Percentiles rank a stretch among this genome's conserved stretches.
These are phyloP conservation scores for Dothistroma septosporum DNA, from an alignment of 2,329 filamentous ascomycete species.

Conservation along the genomic window DNA sequence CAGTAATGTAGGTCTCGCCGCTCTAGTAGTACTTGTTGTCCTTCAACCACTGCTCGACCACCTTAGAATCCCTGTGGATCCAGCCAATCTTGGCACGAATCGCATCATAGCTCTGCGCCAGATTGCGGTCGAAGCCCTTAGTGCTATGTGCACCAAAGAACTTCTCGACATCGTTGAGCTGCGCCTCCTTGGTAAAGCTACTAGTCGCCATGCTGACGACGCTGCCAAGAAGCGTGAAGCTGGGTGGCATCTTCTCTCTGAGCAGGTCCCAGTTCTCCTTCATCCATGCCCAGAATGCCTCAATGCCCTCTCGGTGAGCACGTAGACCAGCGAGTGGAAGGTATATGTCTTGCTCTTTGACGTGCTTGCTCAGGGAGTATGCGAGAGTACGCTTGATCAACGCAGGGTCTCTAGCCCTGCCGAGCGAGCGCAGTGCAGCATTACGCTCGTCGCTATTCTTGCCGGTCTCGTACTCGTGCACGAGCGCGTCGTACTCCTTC, in stretches of 20 bases:
- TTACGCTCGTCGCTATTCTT: slow-evolving; percentile 85
- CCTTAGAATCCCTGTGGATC: slow-evolving; percentile 69
- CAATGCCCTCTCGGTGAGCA: slow-evolving; percentile 70
- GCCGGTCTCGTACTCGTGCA: slow-evolving; percentile 71
- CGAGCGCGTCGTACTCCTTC: slow-evolving; percentile 76
- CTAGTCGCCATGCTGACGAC: slow-evolving; percentile 79
- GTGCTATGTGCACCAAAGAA: slow-evolving; percentile 83
- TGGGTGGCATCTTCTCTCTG: slow-evolving; percentile 76
- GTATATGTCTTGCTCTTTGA: slow-evolving; percentile 94
- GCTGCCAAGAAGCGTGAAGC: slow-evolving; percentile 76
- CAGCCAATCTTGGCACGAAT: slow-evolving; percentile 81
- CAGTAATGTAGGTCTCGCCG: neutral
- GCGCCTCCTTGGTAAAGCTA: slow-evolving; percentile 72
- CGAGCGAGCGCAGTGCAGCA: slow-evolving; percentile 78
- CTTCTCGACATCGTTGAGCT: slow-evolving; percentile 68
- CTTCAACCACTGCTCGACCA: slow-evolving; percentile 71
- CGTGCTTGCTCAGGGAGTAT: slow-evolving; percentile 70
- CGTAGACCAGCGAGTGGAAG: slow-evolving; percentile 77
- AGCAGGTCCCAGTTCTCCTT: slow-evolving; percentile 84
- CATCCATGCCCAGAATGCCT: slow-evolving; percentile 78
- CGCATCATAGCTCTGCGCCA: slow-evolving; percentile 84
- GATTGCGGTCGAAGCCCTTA: slow-evolving; percentile 79
- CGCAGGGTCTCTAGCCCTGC: slow-evolving; percentile 70
- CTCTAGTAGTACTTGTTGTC: slow-evolving; percentile 55
- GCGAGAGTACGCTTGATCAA: slow-evolving; percentile 77